Conservation (phyloP, 2,329 filamentous ascomycete genomes). For the Exophiala calicioides region DNA sequence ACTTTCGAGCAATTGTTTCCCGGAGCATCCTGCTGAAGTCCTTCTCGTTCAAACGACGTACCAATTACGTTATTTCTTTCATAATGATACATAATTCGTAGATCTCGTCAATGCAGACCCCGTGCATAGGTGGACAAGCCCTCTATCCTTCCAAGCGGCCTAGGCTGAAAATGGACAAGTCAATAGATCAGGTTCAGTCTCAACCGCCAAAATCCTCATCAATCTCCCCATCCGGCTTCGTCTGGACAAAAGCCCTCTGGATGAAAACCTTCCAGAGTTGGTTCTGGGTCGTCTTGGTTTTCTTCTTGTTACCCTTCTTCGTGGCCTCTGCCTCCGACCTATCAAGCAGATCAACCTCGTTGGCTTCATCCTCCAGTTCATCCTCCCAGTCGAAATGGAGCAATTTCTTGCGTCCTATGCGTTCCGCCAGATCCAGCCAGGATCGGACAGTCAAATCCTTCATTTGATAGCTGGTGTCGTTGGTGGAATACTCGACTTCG, state of each 20-base stretch:
- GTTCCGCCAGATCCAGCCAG: slow-evolving; percentile 74
- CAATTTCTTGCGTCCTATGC: slow-evolving; percentile 35
- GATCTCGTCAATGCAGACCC: too few relatives aligned
- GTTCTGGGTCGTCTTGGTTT: slow-evolving; percentile 32
- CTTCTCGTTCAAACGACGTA: too few relatives aligned
- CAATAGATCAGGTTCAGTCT: too few relatives aligned
- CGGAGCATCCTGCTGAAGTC: too few relatives aligned
- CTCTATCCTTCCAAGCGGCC: background rate
- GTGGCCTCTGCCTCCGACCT: slow-evolving; percentile 3
- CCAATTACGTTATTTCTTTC: too few relatives aligned
- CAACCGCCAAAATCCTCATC: slow-evolving; percentile 31
- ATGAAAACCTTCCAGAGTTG: slow-evolving; percentile 30
- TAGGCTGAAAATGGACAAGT: too few relatives aligned
- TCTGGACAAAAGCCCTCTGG: slow-evolving; percentile 31
- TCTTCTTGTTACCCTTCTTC: slow-evolving; percentile 38
- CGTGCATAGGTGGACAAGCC: background rate
- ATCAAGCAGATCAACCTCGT: background rate
- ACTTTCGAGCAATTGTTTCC: too few relatives aligned
- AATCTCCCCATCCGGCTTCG: slow-evolving; percentile 31
- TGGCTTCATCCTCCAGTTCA: background rate
- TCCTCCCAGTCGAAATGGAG: background rate
- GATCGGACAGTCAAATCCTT: slow-evolving; percentile 82
- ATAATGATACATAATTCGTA: too few relatives aligned
- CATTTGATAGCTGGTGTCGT: slow-evolving; percentile 73
- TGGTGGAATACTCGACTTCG: slow-evolving; percentile 83